Base-by-base conservation (phyloP, 2,329 filamentous ascomycete genomes). In the Fusarium nisikadoi region DNA sequence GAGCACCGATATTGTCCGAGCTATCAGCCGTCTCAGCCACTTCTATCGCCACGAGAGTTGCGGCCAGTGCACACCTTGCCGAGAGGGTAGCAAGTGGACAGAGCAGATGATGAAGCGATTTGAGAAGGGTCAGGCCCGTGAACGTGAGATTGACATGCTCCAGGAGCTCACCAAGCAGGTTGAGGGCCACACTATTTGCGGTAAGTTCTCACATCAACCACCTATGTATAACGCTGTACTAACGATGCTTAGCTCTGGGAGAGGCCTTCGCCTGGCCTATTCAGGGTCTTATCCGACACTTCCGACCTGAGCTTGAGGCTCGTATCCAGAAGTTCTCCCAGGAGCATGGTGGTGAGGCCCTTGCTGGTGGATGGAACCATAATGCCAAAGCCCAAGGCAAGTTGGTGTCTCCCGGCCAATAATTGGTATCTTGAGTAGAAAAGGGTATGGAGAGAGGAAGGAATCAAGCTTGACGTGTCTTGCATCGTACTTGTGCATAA, bases 141-240 rank as follows among this genome's bases (percentile, higher is more conserved):
- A 92, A 83, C 89, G 96, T 69, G 96, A 99, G 85, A 99, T 99
- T 81, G 96, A 99, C 83, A 99, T 99, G 96, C 89, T 99, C 75
- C 96, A 98, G 86, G 96, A 99, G 87, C 86, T 99, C 77, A 99
- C 96, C 72, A 99, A 99, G 89, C 96, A 99, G 86, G 96, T 99
- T 70, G 96, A 99, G 86, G 96, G 96, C 16, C 96, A 99, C 87
- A 98, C 96, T 52, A 99, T 99, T 79, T 99, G 96, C 84, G 96
- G 91, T 93, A 89, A 81, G 90, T 86, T 62, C 47, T 8, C 17
- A 8, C 8, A 25, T 6, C 19, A 17, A n/a, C 10, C 3, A 38
- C 19, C 27, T 16, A 25, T 42, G 6, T 23, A n/a, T 39, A 17
- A 13, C n/a, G 12, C 20, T 55, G 27, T 74, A 76, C 77, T 84